Conservation (phyloP, 2,329 filamentous ascomycete genomes). For the Pseudopyricularia cyperi region DNA sequence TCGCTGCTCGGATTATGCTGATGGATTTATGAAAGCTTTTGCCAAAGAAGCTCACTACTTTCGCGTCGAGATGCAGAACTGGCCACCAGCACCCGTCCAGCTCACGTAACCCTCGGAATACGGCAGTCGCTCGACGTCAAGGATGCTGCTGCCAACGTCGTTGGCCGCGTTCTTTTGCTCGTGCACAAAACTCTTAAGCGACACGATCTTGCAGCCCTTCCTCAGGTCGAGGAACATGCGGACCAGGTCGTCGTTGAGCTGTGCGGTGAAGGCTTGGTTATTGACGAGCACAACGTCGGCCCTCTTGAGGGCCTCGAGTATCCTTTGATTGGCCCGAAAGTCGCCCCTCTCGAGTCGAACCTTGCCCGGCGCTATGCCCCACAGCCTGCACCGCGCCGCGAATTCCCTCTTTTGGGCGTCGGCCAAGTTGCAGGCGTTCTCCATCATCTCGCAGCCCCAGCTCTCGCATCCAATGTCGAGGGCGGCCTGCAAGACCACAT, state of each 20-base stretch:
- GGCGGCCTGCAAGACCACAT: constrained; percentile 87
- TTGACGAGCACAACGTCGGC: constrained; percentile 97
- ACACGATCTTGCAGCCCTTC: constrained; percentile 78
- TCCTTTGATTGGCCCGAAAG: constrained; percentile 61
- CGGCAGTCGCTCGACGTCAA: constrained; percentile 55
- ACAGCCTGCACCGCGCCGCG: constrained; percentile 68
- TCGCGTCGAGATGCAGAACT: constrained; percentile 80
- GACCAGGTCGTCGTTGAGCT: constrained; percentile 72
- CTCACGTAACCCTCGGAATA: constrained; percentile 67
- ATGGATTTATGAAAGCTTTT: not conserved
- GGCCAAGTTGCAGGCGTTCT: constrained; percentile 73
- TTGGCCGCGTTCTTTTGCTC: constrained; percentile 64
- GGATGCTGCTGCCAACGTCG: constrained; percentile 68
- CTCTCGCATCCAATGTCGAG: constrained; percentile 87
- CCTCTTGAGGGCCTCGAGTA: constrained; percentile 60
- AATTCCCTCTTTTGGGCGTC: constrained; percentile 75
- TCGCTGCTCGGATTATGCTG: not conserved
- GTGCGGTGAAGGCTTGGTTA: constrained; percentile 88
- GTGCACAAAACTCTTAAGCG: constrained; percentile 81
- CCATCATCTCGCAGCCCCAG: constrained; percentile 95
- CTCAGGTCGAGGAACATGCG: constrained; percentile 91
- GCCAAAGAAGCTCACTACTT: constrained; percentile 31
- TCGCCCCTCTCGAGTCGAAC: constrained; percentile 75
- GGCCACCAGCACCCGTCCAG: constrained; percentile 76
- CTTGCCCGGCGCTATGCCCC: constrained; percentile 70